phyloP scores from a whole-genome alignment of 2,329 filamentous ascomycete species.

The Penicillium psychrosexuale region DNA sequence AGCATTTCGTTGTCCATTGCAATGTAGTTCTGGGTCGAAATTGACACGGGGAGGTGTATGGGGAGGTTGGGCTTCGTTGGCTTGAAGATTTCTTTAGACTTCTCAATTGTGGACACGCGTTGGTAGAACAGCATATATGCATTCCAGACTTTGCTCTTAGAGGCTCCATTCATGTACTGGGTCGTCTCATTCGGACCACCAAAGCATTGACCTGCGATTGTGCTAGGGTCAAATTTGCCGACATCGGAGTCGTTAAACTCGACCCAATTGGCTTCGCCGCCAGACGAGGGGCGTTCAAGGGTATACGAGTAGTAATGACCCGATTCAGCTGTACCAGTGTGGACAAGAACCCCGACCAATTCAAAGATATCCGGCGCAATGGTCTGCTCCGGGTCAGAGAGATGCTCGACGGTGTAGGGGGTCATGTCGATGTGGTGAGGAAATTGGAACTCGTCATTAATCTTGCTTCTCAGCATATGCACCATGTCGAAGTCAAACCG shows the following conservation, averaged over 20 bases:
- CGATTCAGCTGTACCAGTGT: constrained; percentile 86
- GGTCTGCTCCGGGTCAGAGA: constrained; percentile 61
- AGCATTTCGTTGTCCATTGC: constrained; percentile 68
- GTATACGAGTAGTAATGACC: constrained; percentile 98
- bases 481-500: constrained; percentile 53
- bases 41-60: constrained; percentile 47
- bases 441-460: constrained; percentile 93
- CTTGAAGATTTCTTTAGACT: constrained; percentile 51
- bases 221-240: constrained; percentile 66
- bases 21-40: constrained; percentile 55
- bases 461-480: constrained; percentile 79
- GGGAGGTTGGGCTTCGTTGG: constrained; percentile 48
- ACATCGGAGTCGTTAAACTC: constrained; percentile 95
- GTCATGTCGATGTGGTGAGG: constrained; percentile 79
- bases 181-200: constrained; percentile 63
- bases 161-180: constrained; percentile 45
- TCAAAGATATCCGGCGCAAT: constrained; percentile 75
- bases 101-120: constrained; percentile 63
- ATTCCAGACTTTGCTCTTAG: constrained; percentile 69
- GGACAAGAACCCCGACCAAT: constrained; percentile 90
- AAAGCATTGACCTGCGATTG: constrained; percentile 75
- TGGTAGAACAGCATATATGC: constrained; percentile 99
- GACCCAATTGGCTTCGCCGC: constrained; percentile 63
- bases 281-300: constrained; percentile 65
- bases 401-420: constrained; percentile 81